These are phyloP conservation scores for Penicilliopsis zonata DNA, from an alignment of 495 filamentous ascomycete species.

Conservation along the genomic window DNA sequence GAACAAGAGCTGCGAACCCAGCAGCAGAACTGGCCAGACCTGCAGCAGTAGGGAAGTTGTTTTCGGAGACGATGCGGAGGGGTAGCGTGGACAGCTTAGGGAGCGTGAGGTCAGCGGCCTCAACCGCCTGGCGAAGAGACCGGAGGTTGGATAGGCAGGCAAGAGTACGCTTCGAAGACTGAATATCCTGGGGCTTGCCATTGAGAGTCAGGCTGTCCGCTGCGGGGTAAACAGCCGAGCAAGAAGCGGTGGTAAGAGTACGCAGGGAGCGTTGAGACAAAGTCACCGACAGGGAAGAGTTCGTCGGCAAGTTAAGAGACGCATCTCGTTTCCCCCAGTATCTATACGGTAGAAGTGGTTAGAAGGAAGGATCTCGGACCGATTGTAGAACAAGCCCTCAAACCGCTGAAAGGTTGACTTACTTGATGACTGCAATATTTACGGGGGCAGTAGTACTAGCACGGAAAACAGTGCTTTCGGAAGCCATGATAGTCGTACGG, in stretches of 20 bases:
- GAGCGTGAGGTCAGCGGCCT: slow-evolving; percentile 54
- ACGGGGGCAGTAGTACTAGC: slow-evolving; percentile 94
- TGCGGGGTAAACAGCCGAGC: slow-evolving; percentile 59
- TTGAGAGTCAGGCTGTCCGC: slow-evolving; percentile 76
- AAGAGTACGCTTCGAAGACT: slow-evolving; percentile 70
- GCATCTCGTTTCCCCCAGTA: slow-evolving; percentile 98
- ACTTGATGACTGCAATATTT: slow-evolving; percentile 99
- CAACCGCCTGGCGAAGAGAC: slow-evolving; percentile 58
- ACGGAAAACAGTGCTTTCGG: slow-evolving; percentile 51
- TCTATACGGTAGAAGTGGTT: slow-evolving; percentile 34
- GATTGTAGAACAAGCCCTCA: too few species aligned
- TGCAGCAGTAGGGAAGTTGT: slow-evolving; percentile 99
- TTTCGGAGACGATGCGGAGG: slow-evolving; percentile 77
- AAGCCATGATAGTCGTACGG: slow-evolving; percentile 2
- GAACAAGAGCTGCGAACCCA: slow-evolving; percentile 88
- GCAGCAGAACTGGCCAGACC: slow-evolving; percentile 87
- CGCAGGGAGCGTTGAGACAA: slow-evolving; percentile 88
- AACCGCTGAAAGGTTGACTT: slow-evolving; percentile 14
- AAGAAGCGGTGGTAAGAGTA: slow-evolving; percentile 91
- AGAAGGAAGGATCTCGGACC: too few species aligned
- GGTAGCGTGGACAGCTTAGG: slow-evolving; percentile 64
- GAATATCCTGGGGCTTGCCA: slow-evolving; percentile 65
- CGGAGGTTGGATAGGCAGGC: slow-evolving; percentile 85
- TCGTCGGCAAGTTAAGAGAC: slow-evolving; percentile 89
- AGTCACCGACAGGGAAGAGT: slow-evolving; percentile 92